phyloP scores from a whole-genome alignment of 805 yeast species.

The Kuraishia borneana region DNA sequence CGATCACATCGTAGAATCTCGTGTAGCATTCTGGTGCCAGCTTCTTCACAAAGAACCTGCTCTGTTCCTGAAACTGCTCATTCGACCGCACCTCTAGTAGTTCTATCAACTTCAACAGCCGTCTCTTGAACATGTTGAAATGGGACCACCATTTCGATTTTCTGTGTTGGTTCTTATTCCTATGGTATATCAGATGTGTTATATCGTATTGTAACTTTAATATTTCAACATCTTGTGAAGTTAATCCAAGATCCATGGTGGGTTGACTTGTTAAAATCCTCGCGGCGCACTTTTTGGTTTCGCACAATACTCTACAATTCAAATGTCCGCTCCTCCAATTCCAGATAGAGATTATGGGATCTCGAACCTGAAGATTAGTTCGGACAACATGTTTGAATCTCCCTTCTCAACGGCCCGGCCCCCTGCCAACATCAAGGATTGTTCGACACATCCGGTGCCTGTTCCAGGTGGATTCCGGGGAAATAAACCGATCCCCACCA shows the following conservation, averaged over 20 bases:
- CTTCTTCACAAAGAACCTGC: constrained; percentile 19
- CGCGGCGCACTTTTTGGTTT: too few relatives aligned
- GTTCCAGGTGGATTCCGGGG: constrained; percentile 1
- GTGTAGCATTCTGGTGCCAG: constrained; percentile 39
- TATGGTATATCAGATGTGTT: constrained; percentile 52
- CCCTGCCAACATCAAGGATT: neutral
- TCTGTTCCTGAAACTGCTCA: constrained; percentile 5
- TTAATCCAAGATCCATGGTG: neutral
- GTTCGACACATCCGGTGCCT: constrained; percentile 3
- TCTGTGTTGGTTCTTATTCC: constrained; percentile 71
- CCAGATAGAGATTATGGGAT: neutral
- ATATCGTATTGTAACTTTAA: constrained; percentile 41
- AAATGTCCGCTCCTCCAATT: neutral
- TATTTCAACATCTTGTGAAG: constrained; percentile 1
- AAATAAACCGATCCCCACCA: constrained; percentile 40
- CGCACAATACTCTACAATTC: too few relatives aligned
- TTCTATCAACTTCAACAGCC: constrained; percentile 28
- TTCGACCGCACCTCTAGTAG: constrained; percentile 10
- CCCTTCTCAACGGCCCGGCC: constrained; percentile 1
- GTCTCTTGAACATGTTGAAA: constrained; percentile 52
- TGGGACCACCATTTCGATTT: constrained; percentile 69
- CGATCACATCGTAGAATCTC: constrained; percentile 55
- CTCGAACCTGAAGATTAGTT: neutral
- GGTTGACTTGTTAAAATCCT: neutral
- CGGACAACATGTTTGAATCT: neutral